Percentiles rank a stretch among this genome's conserved stretches.
phyloP scores from a whole-genome alignment of 768 basidiomycete species.

The Lactarius pseudohatsudake region DNA sequence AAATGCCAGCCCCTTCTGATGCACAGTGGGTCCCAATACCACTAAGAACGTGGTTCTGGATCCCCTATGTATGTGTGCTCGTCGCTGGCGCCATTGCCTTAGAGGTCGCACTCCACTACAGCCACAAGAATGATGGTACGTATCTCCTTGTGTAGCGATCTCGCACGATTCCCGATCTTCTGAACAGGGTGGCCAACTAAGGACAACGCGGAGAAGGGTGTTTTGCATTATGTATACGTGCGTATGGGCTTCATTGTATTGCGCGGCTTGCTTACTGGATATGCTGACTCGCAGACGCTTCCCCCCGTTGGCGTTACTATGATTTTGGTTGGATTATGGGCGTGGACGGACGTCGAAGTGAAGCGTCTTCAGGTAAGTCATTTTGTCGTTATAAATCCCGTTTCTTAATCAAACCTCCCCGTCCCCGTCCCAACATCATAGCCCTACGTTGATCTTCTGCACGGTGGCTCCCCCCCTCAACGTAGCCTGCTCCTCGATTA shows the following conservation, averaged over 20 bases:
- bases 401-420: conserved; percentile 4
- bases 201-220: conserved; percentile 37
- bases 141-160: not conserved
- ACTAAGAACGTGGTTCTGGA: conserved; percentile 48
- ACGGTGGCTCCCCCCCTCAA: conserved; percentile 53
- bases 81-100: conserved; percentile 43
- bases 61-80: conserved; percentile 43
- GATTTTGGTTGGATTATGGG: conserved; percentile 50
- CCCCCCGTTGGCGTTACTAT: conserved; percentile 53
- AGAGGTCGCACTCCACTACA: conserved; percentile 49
- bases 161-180: conserved; percentile 10
- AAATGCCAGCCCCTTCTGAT: not conserved
- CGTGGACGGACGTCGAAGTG: conserved; percentile 58
- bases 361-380: conserved; percentile 52
- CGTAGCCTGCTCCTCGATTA: conserved; percentile 56
- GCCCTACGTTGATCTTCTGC: conserved; percentile 59
- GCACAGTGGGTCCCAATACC: conserved; percentile 45
- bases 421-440: conserved; percentile 27
- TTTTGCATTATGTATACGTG: conserved; percentile 57
- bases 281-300: conserved; percentile 41
- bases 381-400: not conserved
- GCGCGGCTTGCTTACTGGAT: not conserved
- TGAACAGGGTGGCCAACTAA: conserved; percentile 46
- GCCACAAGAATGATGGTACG: conserved; percentile 46
- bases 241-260: conserved; percentile 26